These are phyloP conservation scores for Aspergillus sp. DNA, from an alignment of 2,329 filamentous ascomycete species.

Conservation along the genomic window DNA sequence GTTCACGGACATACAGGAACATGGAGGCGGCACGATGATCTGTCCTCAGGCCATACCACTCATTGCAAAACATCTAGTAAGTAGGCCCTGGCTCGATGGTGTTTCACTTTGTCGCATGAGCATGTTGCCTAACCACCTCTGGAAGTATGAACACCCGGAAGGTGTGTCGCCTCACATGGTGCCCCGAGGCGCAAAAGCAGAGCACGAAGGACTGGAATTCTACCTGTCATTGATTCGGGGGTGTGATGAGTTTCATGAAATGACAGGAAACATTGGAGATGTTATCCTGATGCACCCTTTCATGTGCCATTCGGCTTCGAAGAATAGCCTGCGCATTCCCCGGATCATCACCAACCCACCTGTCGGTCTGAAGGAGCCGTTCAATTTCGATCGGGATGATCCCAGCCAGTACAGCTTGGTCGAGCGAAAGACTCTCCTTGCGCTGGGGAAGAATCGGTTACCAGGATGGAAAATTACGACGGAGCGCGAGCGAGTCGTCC, in stretches of 20 bases:
- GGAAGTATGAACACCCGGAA: constrained; percentile 57
- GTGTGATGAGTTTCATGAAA: constrained; percentile 49
- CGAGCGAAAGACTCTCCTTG: constrained; percentile 51
- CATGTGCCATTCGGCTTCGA: constrained; percentile 54
- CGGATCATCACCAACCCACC: constrained; percentile 57
- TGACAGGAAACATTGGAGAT: constrained; percentile 52
- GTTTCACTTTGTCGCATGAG: not conserved
- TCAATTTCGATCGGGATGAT: constrained; percentile 49
- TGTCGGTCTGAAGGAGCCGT: constrained; percentile 50
- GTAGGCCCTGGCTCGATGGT: not conserved
- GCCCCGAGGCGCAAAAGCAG: constrained; percentile 40
- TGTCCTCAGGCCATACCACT: constrained; percentile 58
- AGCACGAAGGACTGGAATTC: constrained; percentile 10
- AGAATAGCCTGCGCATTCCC: constrained; percentile 47
- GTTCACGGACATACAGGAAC: constrained; percentile 60
- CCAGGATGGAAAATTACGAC: constrained; percentile 49
- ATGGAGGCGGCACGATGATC: constrained; percentile 64
- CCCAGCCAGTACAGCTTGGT: constrained; percentile 48
- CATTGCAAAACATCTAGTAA: constrained; percentile 55
- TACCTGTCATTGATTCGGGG: constrained; percentile 28
- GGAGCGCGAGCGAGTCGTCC: constrained; percentile 33
- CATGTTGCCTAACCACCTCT: not conserved
- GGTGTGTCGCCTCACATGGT: constrained; percentile 63
- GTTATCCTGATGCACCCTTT: constrained; percentile 55
- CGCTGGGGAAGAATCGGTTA: constrained; percentile 46